phyloP scores from a whole-genome alignment of 805 yeast genomes.

The Blastobotrys terrestris region DNA sequence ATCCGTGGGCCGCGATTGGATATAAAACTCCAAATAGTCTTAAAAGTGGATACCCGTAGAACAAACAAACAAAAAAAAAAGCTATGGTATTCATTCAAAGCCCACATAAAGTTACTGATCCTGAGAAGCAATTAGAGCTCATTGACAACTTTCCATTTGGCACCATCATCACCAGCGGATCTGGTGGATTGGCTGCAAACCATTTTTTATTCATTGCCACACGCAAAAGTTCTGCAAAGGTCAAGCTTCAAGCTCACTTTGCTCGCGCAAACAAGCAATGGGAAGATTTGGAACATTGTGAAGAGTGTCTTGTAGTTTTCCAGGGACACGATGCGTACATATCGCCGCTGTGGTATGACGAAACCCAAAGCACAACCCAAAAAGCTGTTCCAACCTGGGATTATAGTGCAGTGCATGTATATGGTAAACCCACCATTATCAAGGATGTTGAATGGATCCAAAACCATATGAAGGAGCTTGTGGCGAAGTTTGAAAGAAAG shows the following conservation, averaged over 20 bases:
- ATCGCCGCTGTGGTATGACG: constrained; percentile 53
- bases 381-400: constrained; percentile 71
- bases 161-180: constrained; percentile 33
- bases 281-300: constrained; percentile 25
- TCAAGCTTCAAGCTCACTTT: constrained; percentile 45
- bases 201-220: constrained; percentile 51
- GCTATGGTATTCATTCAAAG: not conserved
- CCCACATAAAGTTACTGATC: not conserved
- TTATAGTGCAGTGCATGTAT: constrained; percentile 50
- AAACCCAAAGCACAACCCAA: constrained; percentile 47
- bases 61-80: too few relatives aligned
- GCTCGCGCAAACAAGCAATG: constrained; percentile 49
- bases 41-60: too few relatives aligned
- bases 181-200: constrained; percentile 42
- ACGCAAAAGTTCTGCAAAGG: constrained; percentile 24
- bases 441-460: constrained; percentile 43
- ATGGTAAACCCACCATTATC: constrained; percentile 44
- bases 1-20: not conserved
- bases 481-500: constrained; percentile 41
- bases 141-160: constrained; percentile 48
- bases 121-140: constrained; percentile 24
- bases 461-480: constrained; percentile 39
- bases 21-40: not conserved
- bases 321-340: constrained; percentile 46
- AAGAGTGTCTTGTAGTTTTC: constrained; percentile 46